Evolutionary conservation across 1,284 basidiomycete species (phyloP).

Genomic region (Austroboletus novae-zelandiae): DNA sequence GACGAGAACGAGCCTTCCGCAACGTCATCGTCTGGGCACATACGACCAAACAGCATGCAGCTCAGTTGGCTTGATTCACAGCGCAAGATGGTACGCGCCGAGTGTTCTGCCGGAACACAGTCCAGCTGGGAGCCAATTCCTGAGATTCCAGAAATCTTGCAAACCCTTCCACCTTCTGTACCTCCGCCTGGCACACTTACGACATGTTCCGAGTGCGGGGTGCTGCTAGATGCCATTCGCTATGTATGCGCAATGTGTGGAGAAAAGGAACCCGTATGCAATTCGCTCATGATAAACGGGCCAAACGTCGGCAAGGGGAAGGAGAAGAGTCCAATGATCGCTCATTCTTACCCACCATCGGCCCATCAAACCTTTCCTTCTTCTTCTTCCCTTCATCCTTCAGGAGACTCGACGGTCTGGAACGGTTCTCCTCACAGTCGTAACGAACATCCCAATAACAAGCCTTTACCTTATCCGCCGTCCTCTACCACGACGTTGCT

Average conservation of each 20-base stretch:
- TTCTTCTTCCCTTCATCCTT: conserved; percentile 41
- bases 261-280: conserved; percentile 53
- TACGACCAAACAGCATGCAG: conserved; percentile 61
- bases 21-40: conserved; percentile 24
- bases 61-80: conserved; percentile 58
- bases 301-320: conserved; percentile 34
- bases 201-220: conserved; percentile 80
- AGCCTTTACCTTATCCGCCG: conserved; percentile 41
- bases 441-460: conserved; percentile 34
- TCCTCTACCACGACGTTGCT: conserved; percentile 20
- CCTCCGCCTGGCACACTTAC: conserved; percentile 70
- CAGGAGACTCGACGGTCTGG: conserved; percentile 26
- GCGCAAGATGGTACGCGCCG: conserved; percentile 30
- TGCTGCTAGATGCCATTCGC: conserved; percentile 71
- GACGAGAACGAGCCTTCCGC: conserved; percentile 30
- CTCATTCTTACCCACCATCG: conserved; percentile 25
- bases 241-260: conserved; percentile 88
- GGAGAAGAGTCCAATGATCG: conserved; percentile 26
- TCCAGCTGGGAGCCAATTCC: conserved; percentile 35
- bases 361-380: conserved; percentile 27
- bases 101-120: conserved; percentile 18
- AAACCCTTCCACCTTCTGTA: conserved; percentile 45
- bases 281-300: conserved; percentile 3
- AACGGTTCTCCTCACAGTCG: conserved; percentile 11
- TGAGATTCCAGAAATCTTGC: conserved; percentile 52